Evolutionary conservation across 371 early-diverging fungal genomes (phyloP).

Genomic region (Lichtheimia ramosa): DNA sequence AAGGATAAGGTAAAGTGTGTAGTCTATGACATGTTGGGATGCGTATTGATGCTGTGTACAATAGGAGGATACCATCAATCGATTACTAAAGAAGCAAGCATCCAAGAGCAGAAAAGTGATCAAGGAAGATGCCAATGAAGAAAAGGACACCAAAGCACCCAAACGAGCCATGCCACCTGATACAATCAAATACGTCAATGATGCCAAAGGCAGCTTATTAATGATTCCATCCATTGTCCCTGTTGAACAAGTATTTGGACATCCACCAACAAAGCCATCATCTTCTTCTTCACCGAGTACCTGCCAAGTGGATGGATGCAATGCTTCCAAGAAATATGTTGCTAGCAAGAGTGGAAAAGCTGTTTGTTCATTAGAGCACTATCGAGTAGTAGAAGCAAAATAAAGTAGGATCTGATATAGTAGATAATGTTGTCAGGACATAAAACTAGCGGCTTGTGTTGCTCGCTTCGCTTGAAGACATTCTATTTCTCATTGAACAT

Average conservation of each 20-base stretch:
- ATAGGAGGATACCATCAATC: constrained; percentile 71
- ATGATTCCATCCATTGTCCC: constrained; percentile 29
- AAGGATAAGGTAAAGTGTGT: constrained; percentile 59
- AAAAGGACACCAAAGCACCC: constrained; percentile 19
- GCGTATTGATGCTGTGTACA: too few species aligned
- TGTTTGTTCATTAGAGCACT: constrained; percentile 47
- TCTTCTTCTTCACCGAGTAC: not conserved
- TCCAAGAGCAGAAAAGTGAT: constrained; percentile 62
- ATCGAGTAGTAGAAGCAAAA: constrained; percentile 25
- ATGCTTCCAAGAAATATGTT: constrained; percentile 31
- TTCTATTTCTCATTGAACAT: too few species aligned
- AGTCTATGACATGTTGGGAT: not conserved
- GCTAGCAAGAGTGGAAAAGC: constrained; percentile 33
- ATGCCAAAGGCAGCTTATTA: constrained; percentile 21
- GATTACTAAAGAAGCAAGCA: constrained; percentile 74
- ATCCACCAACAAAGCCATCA: not conserved
- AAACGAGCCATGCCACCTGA: constrained; percentile 21
- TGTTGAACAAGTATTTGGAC: constrained; percentile 32
- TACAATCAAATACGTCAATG: constrained; percentile 28
- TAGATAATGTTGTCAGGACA: too few species aligned
- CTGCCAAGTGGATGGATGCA: constrained; percentile 34
- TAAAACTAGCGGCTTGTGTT: too few species aligned
- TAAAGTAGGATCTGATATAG: not conserved
- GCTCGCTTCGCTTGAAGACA: too few species aligned
- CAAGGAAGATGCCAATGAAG: constrained; percentile 50